Base-by-base conservation (phyloP, 257 asterid species). In the Nicotiana noctiflora region DNA sequence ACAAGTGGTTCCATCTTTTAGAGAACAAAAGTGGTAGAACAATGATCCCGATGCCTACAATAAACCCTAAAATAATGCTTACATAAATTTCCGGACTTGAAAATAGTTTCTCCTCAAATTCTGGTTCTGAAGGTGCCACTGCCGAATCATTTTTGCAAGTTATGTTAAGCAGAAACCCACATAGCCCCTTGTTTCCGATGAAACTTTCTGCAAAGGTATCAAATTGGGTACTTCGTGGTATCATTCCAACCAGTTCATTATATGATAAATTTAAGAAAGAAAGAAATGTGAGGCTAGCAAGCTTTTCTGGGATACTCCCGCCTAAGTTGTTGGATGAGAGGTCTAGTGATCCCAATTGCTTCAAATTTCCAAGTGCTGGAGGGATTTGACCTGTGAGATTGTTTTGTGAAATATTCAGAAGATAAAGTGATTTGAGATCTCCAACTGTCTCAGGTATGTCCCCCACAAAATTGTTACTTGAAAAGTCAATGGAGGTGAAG, bases 381-480 rank as follows among this genome's bases (percentile, higher is more conserved):
- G 92, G 89, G 68, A 90, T 84, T n/a, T 11, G 61, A 3, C 89
- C 84, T 0, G 76, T 85, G 83, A 90, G 81, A 2, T 72, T 62
- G 74, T 87, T 87, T 84, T 83, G 74, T 10, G 92, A 86, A 3
- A 88, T 18, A 82, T 86, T 90, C 57, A 90, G 87, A 52, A 81
- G 76, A 75, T 79, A 31, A 18, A 85, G 84, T 7, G 83, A 64
- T 56, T 17, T 80, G 29, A 88, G 89, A 11, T 84, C 82, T 18
- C 90, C 92, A 9, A 89, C 56, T 11, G 75, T 68, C 8, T 64
- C 80, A 8, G 94, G 89, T 46, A 88, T 82, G 3, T 11, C 27
- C 18, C 94, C 92, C 2, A 75, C 64, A 52, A 89, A 88, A 40
- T 86, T 83, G 63, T 90, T 90, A 78, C 84, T 32, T 10, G 94